phyloP scores from a whole-genome alignment of 257 asterid species.

The Voacanga thouarsii region DNA sequence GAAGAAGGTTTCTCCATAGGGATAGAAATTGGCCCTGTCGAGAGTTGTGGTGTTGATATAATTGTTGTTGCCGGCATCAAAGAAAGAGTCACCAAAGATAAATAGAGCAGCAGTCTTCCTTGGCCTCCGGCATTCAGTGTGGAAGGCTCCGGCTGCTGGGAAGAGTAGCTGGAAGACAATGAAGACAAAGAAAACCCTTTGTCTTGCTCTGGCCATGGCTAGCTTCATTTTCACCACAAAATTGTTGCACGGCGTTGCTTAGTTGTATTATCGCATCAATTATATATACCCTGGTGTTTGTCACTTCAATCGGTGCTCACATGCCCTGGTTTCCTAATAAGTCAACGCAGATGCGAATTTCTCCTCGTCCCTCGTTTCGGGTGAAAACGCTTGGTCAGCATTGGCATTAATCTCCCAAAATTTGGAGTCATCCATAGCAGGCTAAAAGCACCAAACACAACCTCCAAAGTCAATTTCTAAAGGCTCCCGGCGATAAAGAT shows the following conservation, averaged over 20 bases:
- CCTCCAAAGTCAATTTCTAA: too few relatives aligned
- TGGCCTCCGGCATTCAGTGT: conserved; percentile 5
- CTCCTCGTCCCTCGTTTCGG: neutral
- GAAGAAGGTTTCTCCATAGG: conserved; percentile 61
- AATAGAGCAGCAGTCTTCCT: conserved; percentile 29
- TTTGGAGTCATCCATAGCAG: too few relatives aligned
- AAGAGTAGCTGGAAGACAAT: neutral
- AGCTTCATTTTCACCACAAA: neutral
- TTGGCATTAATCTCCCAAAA: neutral
- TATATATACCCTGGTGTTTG: neutral
- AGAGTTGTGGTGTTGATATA: conserved; percentile 65
- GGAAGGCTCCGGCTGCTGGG: conserved; percentile 4
- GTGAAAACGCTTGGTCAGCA: neutral
- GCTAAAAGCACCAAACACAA: too few relatives aligned
- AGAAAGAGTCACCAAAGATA: conserved; percentile 67
- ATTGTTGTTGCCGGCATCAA: conserved; percentile 74
- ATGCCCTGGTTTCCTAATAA: neutral
- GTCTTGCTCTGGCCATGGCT: neutral
- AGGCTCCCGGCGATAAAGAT: too few relatives aligned
- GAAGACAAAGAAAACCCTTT: too few relatives aligned
- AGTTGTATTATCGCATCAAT: neutral
- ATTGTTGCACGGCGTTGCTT: neutral
- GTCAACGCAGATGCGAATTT: neutral
- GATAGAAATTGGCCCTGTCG: conserved; percentile 63
- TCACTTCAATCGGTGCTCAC: neutral